These are phyloP conservation scores for Takakia lepidozioides DNA, from an alignment of 225 moss, liverwort and hornwort genomes.

Conservation along the genomic window DNA sequence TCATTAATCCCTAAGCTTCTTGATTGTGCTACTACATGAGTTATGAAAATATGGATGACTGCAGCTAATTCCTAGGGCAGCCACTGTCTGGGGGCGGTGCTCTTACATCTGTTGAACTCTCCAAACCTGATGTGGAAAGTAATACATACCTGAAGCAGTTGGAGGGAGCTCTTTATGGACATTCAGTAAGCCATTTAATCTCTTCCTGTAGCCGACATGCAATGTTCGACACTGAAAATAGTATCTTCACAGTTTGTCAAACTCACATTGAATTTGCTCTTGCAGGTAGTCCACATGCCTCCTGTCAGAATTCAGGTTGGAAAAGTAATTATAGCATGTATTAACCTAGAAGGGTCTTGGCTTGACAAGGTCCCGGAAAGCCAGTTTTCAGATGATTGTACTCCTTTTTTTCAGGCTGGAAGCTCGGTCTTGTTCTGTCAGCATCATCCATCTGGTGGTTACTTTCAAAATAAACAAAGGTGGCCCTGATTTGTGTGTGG, in stretches of 20 bases:
- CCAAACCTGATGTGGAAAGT: too few species aligned
- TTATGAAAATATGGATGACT: too few species aligned
- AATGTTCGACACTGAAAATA: not conserved
- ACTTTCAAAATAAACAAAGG: too few species aligned
- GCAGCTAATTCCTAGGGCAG: too few species aligned
- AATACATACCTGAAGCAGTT: too few species aligned
- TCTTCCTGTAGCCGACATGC: not conserved
- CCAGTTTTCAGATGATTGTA: not conserved
- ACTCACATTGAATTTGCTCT: not conserved
- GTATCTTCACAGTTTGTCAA: not conserved
- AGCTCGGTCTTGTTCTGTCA: too few species aligned
- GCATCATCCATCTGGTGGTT: too few species aligned
- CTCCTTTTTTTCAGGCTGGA: not conserved
- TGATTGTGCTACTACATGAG: too few species aligned
- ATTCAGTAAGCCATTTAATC: conserved; percentile 36
- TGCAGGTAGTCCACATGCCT: not conserved
- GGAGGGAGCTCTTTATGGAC: conserved; percentile 71
- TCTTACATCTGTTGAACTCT: too few species aligned
- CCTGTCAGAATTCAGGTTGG: not conserved
- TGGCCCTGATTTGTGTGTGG: too few species aligned
- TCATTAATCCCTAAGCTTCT: too few species aligned
- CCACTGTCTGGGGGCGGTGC: too few species aligned
- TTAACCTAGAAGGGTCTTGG: not conserved
- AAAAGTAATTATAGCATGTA: not conserved
- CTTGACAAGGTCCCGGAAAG: not conserved